Base-by-base conservation (phyloP, 495 filamentous ascomycete species). In the Chaetomium cochliodes region DNA sequence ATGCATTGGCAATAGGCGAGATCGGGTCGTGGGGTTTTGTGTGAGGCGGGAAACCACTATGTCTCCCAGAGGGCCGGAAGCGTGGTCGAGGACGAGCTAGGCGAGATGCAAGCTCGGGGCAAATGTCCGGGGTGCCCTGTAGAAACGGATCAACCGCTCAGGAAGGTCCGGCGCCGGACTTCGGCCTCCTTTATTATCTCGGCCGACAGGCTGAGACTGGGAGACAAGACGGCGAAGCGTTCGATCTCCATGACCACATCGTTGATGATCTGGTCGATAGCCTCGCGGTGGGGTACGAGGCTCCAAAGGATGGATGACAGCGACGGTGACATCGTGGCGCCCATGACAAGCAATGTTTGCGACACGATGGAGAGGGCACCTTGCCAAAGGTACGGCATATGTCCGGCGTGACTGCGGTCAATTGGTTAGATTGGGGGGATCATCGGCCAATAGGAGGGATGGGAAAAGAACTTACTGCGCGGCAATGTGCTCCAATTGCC, bases 341-440 rank as follows among this genome's bases (percentile, higher is more conserved):
- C 90, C 90, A 92, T 93, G 42, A 93, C 85, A 46, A 93, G 75
- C 37, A 92, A 79, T 2, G 88, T 88, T 76, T 93, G 90, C 9
- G 88, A 91, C 26, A 92, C 88, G 70, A 93, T 89, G 56, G 87
- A 91, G 50, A 93, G 80, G 2, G 90, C 90, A 41, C 90, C 90
- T 77, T 92, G 90, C 89, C 89, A 92, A 18, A 92, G 82, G 76
- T 92, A 92, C n/a, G 90, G 90, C 74, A 93, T 87, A 69, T 92
- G 90, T 62, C 90, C 90, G 69, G 89, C 89, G 69, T 91, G 90
- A 79, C 85, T 87, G 73, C 74, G 77, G 74, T 62, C 66, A 77
- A 80, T 74, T 75, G 54, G 73, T 82, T 76, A 80, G 78, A 79
- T 75, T 74, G 66, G 44, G 67, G 50, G 60, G 52, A 54, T 47